Evolutionary conservation across 1,284 basidiomycete species (phyloP).

Genomic region (Sphaerobolus stellatus): DNA sequence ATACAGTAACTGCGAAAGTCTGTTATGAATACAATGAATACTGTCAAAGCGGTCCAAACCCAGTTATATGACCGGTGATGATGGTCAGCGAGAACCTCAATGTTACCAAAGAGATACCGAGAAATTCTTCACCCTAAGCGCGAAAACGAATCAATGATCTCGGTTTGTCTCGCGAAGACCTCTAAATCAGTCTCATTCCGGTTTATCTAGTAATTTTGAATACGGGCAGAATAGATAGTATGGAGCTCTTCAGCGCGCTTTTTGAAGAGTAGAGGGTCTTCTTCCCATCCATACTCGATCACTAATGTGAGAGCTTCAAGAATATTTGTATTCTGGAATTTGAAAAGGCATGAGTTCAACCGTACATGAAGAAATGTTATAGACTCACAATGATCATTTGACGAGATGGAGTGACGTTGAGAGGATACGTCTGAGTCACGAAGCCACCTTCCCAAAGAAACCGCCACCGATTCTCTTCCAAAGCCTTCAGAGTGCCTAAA

Average conservation of each 20-base stretch:
- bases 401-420: background rate
- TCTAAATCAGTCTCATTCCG: no score
- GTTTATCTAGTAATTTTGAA: background rate
- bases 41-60: no score
- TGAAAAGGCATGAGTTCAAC: background rate
- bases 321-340: background rate
- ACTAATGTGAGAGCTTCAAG: background rate
- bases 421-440: background rate
- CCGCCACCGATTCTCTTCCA: slow-evolving; percentile 1
- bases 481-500: background rate
- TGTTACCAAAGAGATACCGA: no score
- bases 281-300: background rate
- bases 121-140: no score
- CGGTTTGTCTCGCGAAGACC: no score
- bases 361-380: background rate
- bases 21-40: no score
- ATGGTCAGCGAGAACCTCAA: no score
- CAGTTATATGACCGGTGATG: no score
- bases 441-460: slow-evolving; percentile 1
- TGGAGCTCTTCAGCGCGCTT: background rate
- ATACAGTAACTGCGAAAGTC: no score
- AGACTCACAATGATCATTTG: background rate
- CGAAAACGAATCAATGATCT: no score
- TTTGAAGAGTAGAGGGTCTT: background rate
- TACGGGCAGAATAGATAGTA: background rate